Evolutionary conservation across 345 rosid species (phyloP), one percentile per base, ranked within the genome.

Genomic region (Abelmoschus esculentus): DNA sequence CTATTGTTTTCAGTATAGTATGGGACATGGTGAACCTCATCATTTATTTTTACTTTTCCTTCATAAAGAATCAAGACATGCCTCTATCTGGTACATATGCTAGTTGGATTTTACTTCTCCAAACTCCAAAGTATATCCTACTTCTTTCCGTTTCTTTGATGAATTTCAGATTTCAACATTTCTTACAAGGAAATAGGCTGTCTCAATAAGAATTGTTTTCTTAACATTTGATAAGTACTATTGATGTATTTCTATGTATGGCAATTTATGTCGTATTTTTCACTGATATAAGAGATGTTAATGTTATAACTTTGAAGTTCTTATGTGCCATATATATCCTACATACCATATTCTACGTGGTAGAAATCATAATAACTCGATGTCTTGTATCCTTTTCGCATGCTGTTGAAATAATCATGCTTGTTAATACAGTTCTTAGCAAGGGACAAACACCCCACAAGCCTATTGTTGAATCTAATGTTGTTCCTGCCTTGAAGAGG

Each of bases 171-270:
- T 34, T 62, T 62, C 29, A 17, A 3, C 46, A 10, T 38, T 62
- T 18, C 42, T 62, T 2, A 9, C 10, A 40, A 42, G 13, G 67
- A 29, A 19, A 12, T 19, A 8, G 66, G 2, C 28, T 2, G 28
- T 61, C 66, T 61, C 14, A 61, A 17, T 17, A 13, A 19, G 10
- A n/a, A 34, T 61, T 63, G 13, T 18, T 40, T 40, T 40, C 52
- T 18, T 63, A 22, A 50, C 52, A 40, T 63, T 63, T 42, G 32
- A 63, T 42, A 63, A 63, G 52, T 63, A 19, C 47, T 38, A 61
- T 36, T 61, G 9, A 64, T 44, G 18, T 64, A 2, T 12, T 11
- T 63, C 13, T 63, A 5, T 11, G 13, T 62, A 47, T 44, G 54
- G 50, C 26, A 7, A 22, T 44, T 42, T 64, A 2, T 6, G 50